Conservation (phyloP, 331 rosid species). For the Arachis monticola region DNA sequence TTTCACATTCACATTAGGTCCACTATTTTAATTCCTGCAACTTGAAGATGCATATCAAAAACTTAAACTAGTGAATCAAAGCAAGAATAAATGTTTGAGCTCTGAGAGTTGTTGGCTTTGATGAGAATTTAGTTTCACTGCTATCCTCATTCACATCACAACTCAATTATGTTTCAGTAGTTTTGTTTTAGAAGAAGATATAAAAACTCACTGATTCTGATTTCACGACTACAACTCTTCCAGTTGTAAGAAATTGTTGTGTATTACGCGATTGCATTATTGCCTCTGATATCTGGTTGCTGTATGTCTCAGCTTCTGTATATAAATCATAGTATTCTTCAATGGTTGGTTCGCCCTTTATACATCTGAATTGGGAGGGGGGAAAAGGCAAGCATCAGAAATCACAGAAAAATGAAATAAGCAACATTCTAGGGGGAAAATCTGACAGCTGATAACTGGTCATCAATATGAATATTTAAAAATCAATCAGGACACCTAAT, state of each 20-base stretch:
- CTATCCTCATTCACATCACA: background rate
- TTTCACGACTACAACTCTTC: constrained; percentile 82
- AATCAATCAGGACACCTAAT: background rate
- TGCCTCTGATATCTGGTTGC: constrained; percentile 62
- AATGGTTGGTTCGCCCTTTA: constrained; percentile 88
- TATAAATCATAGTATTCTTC: constrained; percentile 84
- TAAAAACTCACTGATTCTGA: constrained; percentile 72
- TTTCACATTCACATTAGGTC: background rate
- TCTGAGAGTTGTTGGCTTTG: background rate
- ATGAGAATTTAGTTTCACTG: constrained; percentile 6
- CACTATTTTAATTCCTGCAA: background rate
- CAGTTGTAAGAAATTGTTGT: constrained; percentile 60
- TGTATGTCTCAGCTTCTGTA: constrained; percentile 60
- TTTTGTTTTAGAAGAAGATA: background rate
- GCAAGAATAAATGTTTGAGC: background rate
- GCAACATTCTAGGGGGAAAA: background rate
- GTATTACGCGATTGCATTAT: constrained; percentile 66
- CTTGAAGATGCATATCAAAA: background rate
- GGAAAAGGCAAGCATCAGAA: constrained; percentile 39
- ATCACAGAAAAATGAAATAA: constrained; percentile 6
- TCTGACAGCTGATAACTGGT: constrained; percentile 8
- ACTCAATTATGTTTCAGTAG: background rate
- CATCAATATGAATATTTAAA: constrained; percentile 29
- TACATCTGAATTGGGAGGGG: constrained; percentile 61
- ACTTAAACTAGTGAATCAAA: background rate